Evolutionary conservation across 768 basidiomycete genomes (phyloP).

Genomic region (Boletus vinaceobasis): DNA sequence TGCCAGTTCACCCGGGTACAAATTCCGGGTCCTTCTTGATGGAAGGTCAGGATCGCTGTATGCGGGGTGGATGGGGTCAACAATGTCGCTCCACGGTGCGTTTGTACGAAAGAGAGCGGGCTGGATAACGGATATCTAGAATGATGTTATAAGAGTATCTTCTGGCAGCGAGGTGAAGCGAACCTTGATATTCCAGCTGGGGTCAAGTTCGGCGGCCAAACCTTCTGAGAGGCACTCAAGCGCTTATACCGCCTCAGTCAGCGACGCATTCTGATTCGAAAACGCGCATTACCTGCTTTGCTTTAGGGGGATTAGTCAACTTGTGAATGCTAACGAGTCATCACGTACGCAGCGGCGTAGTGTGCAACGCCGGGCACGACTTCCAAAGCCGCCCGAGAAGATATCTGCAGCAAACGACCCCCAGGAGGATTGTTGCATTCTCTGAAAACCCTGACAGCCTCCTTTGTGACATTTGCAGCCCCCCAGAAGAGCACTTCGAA

Average conservation of each 20-base stretch:
- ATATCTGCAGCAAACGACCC: constrained; percentile 38
- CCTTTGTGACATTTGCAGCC: constrained; percentile 29
- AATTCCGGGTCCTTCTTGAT: constrained; percentile 9
- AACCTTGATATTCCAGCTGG: constrained; percentile 48
- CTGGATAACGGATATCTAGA: constrained; percentile 25
- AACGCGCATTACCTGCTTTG: constrained; percentile 23
- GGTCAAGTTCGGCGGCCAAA: constrained; percentile 39
- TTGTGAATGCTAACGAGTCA: not conserved
- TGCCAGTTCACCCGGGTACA: constrained; percentile 10
- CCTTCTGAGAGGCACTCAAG: constrained; percentile 40
- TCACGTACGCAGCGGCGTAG: constrained; percentile 29
- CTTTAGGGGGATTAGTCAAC: constrained; percentile 9
- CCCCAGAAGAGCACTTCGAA: constrained; percentile 44
- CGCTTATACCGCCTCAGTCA: constrained; percentile 23
- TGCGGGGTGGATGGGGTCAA: constrained; percentile 19
- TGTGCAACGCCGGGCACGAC: constrained; percentile 13
- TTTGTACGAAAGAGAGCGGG: constrained; percentile 23
- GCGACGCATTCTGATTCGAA: not conserved
- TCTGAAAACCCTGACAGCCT: constrained; percentile 36
- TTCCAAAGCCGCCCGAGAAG: constrained; percentile 28
- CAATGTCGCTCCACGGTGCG: not conserved
- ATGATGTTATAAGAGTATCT: not conserved
- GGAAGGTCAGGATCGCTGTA: constrained; percentile 16
- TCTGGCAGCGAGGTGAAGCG: not conserved
- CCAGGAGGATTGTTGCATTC: constrained; percentile 38